Evolutionary conservation across 495 filamentous ascomycete genomes (phyloP), one percentile per base, ranked within the genome.

Genomic region (Echria macrotheca): DNA sequence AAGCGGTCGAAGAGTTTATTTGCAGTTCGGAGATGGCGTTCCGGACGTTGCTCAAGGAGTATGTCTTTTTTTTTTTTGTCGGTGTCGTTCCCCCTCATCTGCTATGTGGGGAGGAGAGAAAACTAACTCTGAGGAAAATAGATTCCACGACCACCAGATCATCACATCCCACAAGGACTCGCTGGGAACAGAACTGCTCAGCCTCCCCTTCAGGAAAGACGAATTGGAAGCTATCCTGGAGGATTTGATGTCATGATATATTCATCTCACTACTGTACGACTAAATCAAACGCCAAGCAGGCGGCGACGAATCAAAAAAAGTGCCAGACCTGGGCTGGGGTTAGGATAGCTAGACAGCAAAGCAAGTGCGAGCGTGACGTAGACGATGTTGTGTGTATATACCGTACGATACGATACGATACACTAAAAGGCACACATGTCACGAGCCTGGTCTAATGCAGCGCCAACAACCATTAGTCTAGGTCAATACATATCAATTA

Each of bases 81-180:
- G 9, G 23, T 26, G 35, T n/a, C 19, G 6, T 31, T 32, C 15
- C 11, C 4, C 8, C 9, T 10, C 5, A 41, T 7, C n/a, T n/a
- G n/a, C n/a, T n/a, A n/a, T n/a, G n/a, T n/a, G n/a, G n/a, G n/a
- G n/a, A n/a, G n/a, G n/a, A 5, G 3, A 18, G 29, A 11, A 37
- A 22, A 25, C 32, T 38, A 7, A 7, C 9, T 14, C 14, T 19
- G 1, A 1, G 14, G 9, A 12, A 36, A 23, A 38, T 55, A 84
- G 81, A 65, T 95, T 98, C 66, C 87, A 95, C 61, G 93, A 98
- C 57, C 93, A 98, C 69, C 88, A 95, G 58, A 97, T 97, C 84
- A 81, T 98, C 50, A 85, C 85, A 17, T 89, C 83, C 45, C 80
- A 84, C 51, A 91, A 89, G 69, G 91, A 97, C 71, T 77, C 76